Conservation (phyloP, 225 moss, liverwort and hornwort genomes). For the Takakia lepidozioides region DNA sequence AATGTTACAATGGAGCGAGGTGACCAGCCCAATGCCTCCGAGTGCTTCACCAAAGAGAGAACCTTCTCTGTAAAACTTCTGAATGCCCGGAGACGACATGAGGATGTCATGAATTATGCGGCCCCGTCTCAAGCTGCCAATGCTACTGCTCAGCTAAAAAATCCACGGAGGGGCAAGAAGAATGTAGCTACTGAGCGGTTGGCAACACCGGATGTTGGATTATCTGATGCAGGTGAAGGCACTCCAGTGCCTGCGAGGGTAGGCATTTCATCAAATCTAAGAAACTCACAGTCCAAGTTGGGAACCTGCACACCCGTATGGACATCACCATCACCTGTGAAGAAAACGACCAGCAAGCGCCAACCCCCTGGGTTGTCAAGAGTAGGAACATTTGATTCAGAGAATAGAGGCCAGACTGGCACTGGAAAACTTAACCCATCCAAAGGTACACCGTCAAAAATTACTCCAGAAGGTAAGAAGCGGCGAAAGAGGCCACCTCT, state of each 20-base stretch:
- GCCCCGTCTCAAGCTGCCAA: constrained; percentile 9
- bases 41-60: constrained; percentile 39
- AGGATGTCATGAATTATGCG: constrained; percentile 33
- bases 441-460: constrained; percentile 29
- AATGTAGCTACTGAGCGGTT: constrained; percentile 1
- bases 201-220: neutral
- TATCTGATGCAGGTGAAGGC: too few relatives aligned
- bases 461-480: constrained; percentile 38
- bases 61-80: constrained; percentile 39
- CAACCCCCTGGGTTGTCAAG: constrained; percentile 19
- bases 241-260: too few relatives aligned
- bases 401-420: constrained; percentile 8
- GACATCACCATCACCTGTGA: constrained; percentile 21
- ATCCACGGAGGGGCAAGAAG: neutral
- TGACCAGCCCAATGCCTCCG: constrained; percentile 12
- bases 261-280: neutral
- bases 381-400: constrained; percentile 24
- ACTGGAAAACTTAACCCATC: constrained; percentile 5
- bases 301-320: constrained; percentile 13
- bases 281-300: constrained; percentile 7
- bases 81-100: constrained; percentile 21
- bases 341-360: constrained; percentile 27
- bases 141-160: constrained; percentile 2
- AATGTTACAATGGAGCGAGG: constrained; percentile 39
- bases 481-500: constrained; percentile 29